Evolutionary conservation across 2,329 filamentous ascomycete species (phyloP), one percentile per base, ranked within the genome.

Genomic region (Immersiporthe knoxdaviesiana): DNA sequence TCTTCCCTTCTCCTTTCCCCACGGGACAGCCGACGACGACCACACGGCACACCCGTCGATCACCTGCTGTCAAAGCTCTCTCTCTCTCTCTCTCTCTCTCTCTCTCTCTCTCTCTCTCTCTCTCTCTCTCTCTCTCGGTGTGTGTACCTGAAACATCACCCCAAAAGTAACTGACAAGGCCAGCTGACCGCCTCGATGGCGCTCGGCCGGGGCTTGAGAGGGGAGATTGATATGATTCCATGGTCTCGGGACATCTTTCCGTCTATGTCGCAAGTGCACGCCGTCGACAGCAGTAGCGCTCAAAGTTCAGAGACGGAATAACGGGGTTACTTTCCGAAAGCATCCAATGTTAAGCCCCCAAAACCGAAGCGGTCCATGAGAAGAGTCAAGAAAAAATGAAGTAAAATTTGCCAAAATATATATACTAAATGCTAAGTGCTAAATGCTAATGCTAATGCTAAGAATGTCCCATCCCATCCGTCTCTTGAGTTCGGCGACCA

Each of bases 211-310:
- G 50, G 52, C 52, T 30, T 30, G 50, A 24, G 54, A 6, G 37
- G 11, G 2, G 5, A 3, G 8, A 35, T 35, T 35, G 35, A 35
- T 35, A 8, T 35, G 35, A 8, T 39, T 39, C 11, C 37, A n/a
- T 47, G 32, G 56, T 37, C 56, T 37, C 30, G 56, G 56, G 56
- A 59, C 16, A 37, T 35, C 56, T 59, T 59, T 32, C 56, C 56
- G 56, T n/a, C 56, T 56, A 24, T 56, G 52, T 56, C 52, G 52
- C 52, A 56, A 30, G 24, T 56, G 27, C 11, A 56, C 24, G 27
- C 52, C 24, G 12, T 50, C 21, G 47, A 50, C 10, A 11, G 10
- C 4, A 10, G 21, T 32, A 59, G 14, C 21, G 24, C 5, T 2
- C 32, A 14, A 37, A 18, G 35, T 0, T n/a, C 8, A 35, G 18